phyloP scores from a whole-genome alignment of 2,329 filamentous ascomycete genomes.

The Beauveria bassiana region DNA sequence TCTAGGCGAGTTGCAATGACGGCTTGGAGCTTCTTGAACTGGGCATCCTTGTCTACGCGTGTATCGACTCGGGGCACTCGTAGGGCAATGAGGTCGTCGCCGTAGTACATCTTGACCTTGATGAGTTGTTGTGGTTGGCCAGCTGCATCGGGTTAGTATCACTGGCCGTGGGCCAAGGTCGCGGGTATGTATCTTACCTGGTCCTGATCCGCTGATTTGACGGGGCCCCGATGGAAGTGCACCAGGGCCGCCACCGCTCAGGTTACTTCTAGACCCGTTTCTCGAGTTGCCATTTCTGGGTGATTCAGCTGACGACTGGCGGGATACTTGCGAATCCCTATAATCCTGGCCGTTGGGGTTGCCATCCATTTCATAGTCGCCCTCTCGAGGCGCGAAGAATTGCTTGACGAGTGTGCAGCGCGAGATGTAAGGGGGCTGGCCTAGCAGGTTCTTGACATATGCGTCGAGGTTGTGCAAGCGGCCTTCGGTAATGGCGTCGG shows the following conservation, averaged over 20 bases:
- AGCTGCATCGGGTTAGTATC: constrained; percentile 17
- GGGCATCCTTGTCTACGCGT: constrained; percentile 48
- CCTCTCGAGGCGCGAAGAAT: constrained; percentile 83
- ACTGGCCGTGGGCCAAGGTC: constrained; percentile 45
- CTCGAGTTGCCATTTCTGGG: constrained; percentile 51
- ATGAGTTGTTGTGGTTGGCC: constrained; percentile 40
- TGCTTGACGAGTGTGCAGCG: constrained; percentile 77
- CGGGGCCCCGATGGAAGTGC: constrained; percentile 44
- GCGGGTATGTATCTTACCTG: constrained; percentile 17
- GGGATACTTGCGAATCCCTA: constrained; percentile 63
- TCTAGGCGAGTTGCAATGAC: constrained; percentile 81
- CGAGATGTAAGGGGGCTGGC: constrained; percentile 76
- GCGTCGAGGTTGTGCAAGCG: constrained; percentile 87
- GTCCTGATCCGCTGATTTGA: constrained; percentile 29
- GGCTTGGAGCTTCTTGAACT: constrained; percentile 68
- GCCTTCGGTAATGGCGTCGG: constrained; percentile 93
- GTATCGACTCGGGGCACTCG: constrained; percentile 56
- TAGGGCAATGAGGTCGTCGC: constrained; percentile 86
- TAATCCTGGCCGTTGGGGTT: constrained; percentile 67
- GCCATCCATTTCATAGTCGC: constrained; percentile 87
- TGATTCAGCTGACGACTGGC: constrained; percentile 58
- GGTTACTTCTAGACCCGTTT: constrained; percentile 58
- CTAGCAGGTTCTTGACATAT: constrained; percentile 86
- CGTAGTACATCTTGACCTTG: constrained; percentile 94
- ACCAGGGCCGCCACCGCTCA: constrained; percentile 49